Evolutionary conservation across 1,284 basidiomycete species (phyloP).

Genomic region (Moesziomyces parantarcticus): DNA sequence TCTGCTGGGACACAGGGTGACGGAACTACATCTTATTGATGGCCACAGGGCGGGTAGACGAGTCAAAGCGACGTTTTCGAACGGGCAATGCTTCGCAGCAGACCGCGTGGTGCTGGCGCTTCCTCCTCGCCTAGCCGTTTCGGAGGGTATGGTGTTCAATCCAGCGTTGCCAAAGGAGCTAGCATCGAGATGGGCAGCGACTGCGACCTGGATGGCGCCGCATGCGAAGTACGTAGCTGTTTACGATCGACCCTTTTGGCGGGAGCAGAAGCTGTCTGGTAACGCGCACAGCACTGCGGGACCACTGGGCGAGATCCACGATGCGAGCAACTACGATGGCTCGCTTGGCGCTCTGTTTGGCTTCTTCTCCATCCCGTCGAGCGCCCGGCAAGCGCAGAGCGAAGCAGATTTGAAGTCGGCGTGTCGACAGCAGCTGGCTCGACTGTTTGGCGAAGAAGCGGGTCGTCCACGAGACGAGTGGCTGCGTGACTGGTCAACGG

Average conservation of each 20-base stretch:
- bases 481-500: too few species aligned
- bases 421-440: too few species aligned
- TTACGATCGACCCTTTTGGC: slow-evolving; percentile 4
- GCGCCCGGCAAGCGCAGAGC: not conserved
- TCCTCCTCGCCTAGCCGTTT: slow-evolving; percentile 3
- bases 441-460: too few species aligned
- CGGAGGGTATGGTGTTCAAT: not conserved
- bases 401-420: slow-evolving; percentile 1
- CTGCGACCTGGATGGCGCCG: slow-evolving; percentile 9
- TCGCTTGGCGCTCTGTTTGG: slow-evolving; percentile 4
- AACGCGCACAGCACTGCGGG: slow-evolving; percentile 3
- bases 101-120: slow-evolving; percentile 1
- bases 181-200: not conserved
- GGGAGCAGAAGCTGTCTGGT: slow-evolving; percentile 1
- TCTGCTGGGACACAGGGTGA: too few species aligned
- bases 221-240: slow-evolving; percentile 7
- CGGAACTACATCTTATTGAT: too few species aligned
- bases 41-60: too few species aligned
- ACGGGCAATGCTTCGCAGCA: not conserved
- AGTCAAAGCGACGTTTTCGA: not conserved
- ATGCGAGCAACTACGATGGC: not conserved
- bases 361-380: slow-evolving; percentile 5
- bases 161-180: too few species aligned
- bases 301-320: not conserved
- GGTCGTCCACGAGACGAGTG: too few species aligned